These are phyloP conservation scores for Trebouxia sp. DNA, from an alignment of 139 green algal species.

Conservation along the genomic window DNA sequence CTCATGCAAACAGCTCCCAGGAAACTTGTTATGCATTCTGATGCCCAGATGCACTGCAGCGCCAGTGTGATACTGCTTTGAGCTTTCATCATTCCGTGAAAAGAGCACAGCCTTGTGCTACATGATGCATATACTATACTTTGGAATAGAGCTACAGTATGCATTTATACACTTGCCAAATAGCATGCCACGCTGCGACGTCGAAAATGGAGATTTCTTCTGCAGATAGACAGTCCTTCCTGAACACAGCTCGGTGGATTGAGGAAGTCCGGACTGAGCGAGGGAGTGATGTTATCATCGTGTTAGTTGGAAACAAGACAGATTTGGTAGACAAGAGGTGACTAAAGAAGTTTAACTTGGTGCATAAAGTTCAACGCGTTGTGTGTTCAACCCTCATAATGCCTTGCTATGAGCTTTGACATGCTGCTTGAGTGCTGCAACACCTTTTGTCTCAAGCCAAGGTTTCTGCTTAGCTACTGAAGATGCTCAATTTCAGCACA, in stretches of 20 bases:
- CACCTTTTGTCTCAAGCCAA: background rate
- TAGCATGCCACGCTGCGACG: too few species aligned
- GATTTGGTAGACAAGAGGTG: conserved; percentile 94
- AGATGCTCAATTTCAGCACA: background rate
- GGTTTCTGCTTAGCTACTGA: background rate
- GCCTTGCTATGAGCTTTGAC: background rate
- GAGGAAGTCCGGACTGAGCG: conserved; percentile 96
- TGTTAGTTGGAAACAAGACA: conserved; percentile 99
- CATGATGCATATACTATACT: too few species aligned
- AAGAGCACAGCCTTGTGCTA: too few species aligned
- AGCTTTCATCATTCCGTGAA: too few species aligned
- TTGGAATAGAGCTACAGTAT: too few species aligned
- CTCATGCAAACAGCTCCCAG: too few species aligned
- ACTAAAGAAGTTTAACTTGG: background rate
- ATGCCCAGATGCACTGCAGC: too few species aligned
- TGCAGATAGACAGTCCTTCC: conserved; percentile 91
- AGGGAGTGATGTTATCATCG: conserved; percentile 97
- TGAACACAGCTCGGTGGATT: conserved; percentile 96
- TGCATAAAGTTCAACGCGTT: background rate
- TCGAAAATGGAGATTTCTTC: too few species aligned
- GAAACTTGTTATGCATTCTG: too few species aligned
- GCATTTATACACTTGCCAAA: too few species aligned
- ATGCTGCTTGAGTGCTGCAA: background rate
- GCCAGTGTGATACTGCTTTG: too few species aligned
- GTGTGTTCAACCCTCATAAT: background rate